Base-by-base conservation (phyloP, 352 stramenopile genomes). In the Pythium dissotocum region DNA sequence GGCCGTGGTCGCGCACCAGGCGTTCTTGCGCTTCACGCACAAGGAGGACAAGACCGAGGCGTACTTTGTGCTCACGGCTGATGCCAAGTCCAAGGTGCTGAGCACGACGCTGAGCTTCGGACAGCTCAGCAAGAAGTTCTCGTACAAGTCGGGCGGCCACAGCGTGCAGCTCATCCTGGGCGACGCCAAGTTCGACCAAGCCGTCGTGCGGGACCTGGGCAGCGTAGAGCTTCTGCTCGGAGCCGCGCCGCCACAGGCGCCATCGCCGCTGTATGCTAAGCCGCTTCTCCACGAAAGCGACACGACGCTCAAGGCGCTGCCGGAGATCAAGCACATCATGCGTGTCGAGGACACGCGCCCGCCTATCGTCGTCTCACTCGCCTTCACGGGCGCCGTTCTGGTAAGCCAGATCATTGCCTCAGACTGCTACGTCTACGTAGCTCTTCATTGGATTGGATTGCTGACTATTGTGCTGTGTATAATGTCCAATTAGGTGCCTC, bases 251-350 rank as follows among this genome's bases (percentile, higher is more conserved):
- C 84, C 87, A 28, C 67, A 77, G 53, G 77, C 76, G 28, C 77
- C 83, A 6, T 93, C 85, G n/a, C 86, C 88, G 42, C 77, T 97
- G 16, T 97, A 97, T 76, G 81, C 88, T 38, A 95, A 94, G 71
- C 75, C 84, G 44, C 77, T 97, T 57, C 77, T 95, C 28, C 71
- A 97, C 64, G 87, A 96, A 57, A 96, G 87, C 26, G 90, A 97
- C 70, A 93, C 88, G 61, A 93, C 90, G 57, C 78, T 97, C 5
- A 81, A 82, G 67, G 84, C 88, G 28, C 77, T 97, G 58, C 89
- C 88, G 0, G 88, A 96, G 70, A 97, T 96, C 65, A 71, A 83
- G 67, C 90, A 97, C 78, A 76, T 94, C 38, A 96, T 96, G 88
- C 86, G 88, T 49, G 56, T 78, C 35, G 76, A 94, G 52, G 87